Evolutionary conservation across 2,329 filamentous ascomycete species (phyloP), one percentile per base, ranked within the genome.

Genomic region (Penicillium italicum): DNA sequence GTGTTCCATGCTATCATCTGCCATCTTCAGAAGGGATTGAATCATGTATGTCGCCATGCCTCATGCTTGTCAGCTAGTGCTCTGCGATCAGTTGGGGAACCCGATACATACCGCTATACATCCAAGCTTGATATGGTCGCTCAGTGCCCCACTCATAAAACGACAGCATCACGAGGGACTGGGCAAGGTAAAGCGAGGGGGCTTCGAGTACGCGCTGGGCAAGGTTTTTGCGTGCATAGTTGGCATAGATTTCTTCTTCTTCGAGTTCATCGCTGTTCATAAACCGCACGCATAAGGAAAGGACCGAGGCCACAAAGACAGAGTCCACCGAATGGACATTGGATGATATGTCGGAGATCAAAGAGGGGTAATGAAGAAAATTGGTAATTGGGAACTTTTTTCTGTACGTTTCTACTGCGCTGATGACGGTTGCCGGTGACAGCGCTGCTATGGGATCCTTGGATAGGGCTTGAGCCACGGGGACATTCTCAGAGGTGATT

Each of bases 11-110:
- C 66, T 71, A 20, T 73, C 71, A 37, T 73, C 71, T 12, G 71
- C 67, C 40, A 66, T 73, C 42, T 71, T 72, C 4, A 73, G 54
- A 16, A 73, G 62, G 1, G 69, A 72, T 49, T 73, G 71, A 14
- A 73, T 72, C 71, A 73, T 73, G 38, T 73, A 73, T 0, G 71
- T 73, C 6, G 71, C 71, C 71, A 73, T 73, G 16, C 71, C 70
- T 72, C 26, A 7, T 20, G 4, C 2, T 18, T 37, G 30, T 65
- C n/a, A 64, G 51, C 11, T 9, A 22, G 45, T 20, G 46, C 8
- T 31, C 5, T 28, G 6, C 3, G 1, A 5, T 10, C 2, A 28
- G 24, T 24, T 20, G 0, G 3, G n/a, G 1, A n/a, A n/a, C n/a
- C 10, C 1, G 22, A 38, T 8, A 58, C 61, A 18, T 60, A 72